Evolutionary conservation across 805 yeast genomes (phyloP).

Genomic region (Schwanniomyces vanrijiae): DNA sequence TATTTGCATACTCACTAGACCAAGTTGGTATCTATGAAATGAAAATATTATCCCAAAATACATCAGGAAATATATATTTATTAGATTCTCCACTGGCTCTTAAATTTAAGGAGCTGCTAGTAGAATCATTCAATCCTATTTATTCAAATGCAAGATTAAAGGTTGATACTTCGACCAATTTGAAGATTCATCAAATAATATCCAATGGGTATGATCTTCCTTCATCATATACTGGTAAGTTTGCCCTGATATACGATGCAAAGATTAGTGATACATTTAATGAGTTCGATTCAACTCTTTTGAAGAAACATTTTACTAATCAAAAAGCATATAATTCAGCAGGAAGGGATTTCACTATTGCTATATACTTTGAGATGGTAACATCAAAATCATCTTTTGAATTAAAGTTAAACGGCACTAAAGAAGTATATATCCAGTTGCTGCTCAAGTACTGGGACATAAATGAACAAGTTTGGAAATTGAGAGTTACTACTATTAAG

Average conservation of each 20-base stretch:
- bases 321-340: constrained; percentile 32
- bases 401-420: constrained; percentile 14
- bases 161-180: constrained; percentile 28
- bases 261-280: constrained; percentile 34
- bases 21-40: constrained; percentile 46
- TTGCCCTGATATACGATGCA: constrained; percentile 22
- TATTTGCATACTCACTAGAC: constrained; percentile 39
- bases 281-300: constrained; percentile 30
- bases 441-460: constrained; percentile 29
- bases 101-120: constrained; percentile 20
- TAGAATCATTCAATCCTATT: constrained; percentile 5
- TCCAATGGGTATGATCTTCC: constrained; percentile 35
- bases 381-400: constrained; percentile 22
- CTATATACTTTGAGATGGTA: constrained; percentile 34
- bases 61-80: constrained; percentile 33
- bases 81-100: constrained; percentile 27
- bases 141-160: constrained; percentile 16
- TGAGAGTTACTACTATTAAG: constrained; percentile 30
- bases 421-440: constrained; percentile 32
- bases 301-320: constrained; percentile 37
- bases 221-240: constrained; percentile 26
- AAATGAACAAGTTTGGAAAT: constrained; percentile 15
- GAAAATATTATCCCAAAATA: constrained; percentile 29
- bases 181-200: constrained; percentile 32
- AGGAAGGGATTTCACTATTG: constrained; percentile 19